Base-by-base conservation (phyloP, 169 alveolate genomes). In the Plasmodium chabaudi region DNA sequence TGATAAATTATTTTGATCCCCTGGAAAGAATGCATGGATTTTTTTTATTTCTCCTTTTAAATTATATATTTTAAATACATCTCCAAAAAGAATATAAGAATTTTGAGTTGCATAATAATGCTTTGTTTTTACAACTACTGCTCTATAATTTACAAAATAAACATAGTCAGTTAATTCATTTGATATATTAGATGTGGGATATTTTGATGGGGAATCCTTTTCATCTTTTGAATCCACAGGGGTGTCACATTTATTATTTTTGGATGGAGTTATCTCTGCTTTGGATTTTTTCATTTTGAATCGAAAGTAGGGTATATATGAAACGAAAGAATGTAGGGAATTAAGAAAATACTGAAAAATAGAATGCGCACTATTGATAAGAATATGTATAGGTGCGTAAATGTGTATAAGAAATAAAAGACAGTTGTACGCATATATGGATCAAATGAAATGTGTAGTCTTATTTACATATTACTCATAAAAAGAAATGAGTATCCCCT, bases 21-120 rank as follows among this genome's bases (percentile, higher is more conserved):
- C 88, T 27, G 88, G 71, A 55, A 74, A 74, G 47, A 74, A 74
- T 5, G 88, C 88, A 46, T 74, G 88, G 13, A 74, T 74, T 74
- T 74, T 74, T 74, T 74, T 74, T 25, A 74, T 74, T 34, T 74
- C 88, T 44, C 88, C 88, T 61, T 74, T 74, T 27, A 74, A 47
- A 15, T 74, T 74, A 61, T 74, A 74, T 74, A 74, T 74, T 61
- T 74, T 74, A 55, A 74, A 74, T 5, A 74, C 88, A 74, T 74
- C 88, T n/a, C 88, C 88, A 61, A 74, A 74, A 25, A 74, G 71
- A 63, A 74, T 46, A 25, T 74, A 74, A 0, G 88, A 74, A 63
- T 74, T 74, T 46, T 74, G 88, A 5, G 88, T 74, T 27, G 63
- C 88, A 61, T 74, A 74, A 47, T 74, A 74, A 5, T 65, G 74